A percentile compares a stretch with the other conserved stretches of the same genome.
Conservation (phyloP, 371 early-diverging fungal species). For the Spraguea lophii region DNA sequence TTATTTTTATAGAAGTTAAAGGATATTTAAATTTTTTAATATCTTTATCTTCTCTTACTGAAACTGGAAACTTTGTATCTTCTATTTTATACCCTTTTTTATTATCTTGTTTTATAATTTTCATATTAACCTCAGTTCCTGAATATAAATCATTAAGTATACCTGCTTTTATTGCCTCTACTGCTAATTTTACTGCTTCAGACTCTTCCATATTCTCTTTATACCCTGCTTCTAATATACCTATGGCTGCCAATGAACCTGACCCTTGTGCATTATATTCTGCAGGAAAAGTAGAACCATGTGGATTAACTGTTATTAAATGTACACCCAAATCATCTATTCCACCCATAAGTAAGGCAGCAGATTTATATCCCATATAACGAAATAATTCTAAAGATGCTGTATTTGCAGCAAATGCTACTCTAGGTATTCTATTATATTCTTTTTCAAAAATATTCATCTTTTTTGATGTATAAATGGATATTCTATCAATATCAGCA, state of each 20-base stretch:
- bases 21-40: too few relatives aligned
- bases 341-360: conserved; percentile 87
- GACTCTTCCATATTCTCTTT: conserved; percentile 62
- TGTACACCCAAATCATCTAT: conserved; percentile 71
- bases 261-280: conserved; percentile 90
- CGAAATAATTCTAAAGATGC: conserved; percentile 42
- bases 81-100: too few relatives aligned
- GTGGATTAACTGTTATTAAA: conserved; percentile 75
- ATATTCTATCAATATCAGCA: conserved; percentile 88
- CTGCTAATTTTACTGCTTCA: conserved; percentile 71
- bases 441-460: conserved; percentile 69
- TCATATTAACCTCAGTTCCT: conserved; percentile 85
- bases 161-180: conserved; percentile 83
- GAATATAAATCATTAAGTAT: conserved; percentile 96
- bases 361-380: conserved; percentile 87
- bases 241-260: conserved; percentile 86
- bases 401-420: conserved; percentile 65
- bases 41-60: too few relatives aligned
- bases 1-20: too few relatives aligned
- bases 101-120: conserved; percentile 19
- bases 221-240: conserved; percentile 74
- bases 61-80: too few relatives aligned
- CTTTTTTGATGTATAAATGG: conserved; percentile 67
- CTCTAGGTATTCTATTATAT: conserved; percentile 65
- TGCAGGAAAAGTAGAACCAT: conserved; percentile 78